Base-by-base conservation (phyloP, 345 rosid genomes). In the Eucalyptus lansdowneana region DNA sequence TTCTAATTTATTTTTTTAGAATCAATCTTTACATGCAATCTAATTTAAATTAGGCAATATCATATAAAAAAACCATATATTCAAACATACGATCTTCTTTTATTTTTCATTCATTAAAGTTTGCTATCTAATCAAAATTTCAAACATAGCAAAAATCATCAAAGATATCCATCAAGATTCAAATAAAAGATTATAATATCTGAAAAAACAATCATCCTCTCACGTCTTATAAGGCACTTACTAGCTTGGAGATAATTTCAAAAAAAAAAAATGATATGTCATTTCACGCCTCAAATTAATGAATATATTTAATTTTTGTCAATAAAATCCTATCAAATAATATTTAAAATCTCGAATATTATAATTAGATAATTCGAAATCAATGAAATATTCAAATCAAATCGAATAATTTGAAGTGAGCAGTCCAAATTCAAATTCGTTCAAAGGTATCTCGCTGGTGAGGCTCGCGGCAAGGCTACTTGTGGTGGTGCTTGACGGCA, bases 231-330 rank as follows among this genome's bases (percentile, higher is more conserved):
- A 21, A 9, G 27, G 62, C 12, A 24, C 62, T 22, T 56, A 24
- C 62, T 9, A 56, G 62, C 27, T 24, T 56, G 29, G 27, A 4
- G 29, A 56, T 56, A 56, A 56, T 54, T 54, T 4, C 4, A 2
- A 21, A 8, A 21, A 56, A 1, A 9, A 56, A 24, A 56, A 22
- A 2, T 4, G 5, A 56, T 4, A 1, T 10, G 1, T 24, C 27
- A 24, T 4, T 24, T 56, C 29, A 22, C 0, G 11, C 10, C 62
- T 56, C 29, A 56, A 56, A 56, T 56, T 56, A 0, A 56, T 56
- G 62, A 56, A 22, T 56, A 22, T 56, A 56, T 24, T 56, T 1
- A 24, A 24, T 24, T 56, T 56, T 56, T 56, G 29, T 56, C 62
- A 24, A 56, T 24, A 56, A 56, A 56, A 56, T 56, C 29, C 62